phyloP scores from a whole-genome alignment of 441 rosid species.

The Euphorbia corollata region DNA sequence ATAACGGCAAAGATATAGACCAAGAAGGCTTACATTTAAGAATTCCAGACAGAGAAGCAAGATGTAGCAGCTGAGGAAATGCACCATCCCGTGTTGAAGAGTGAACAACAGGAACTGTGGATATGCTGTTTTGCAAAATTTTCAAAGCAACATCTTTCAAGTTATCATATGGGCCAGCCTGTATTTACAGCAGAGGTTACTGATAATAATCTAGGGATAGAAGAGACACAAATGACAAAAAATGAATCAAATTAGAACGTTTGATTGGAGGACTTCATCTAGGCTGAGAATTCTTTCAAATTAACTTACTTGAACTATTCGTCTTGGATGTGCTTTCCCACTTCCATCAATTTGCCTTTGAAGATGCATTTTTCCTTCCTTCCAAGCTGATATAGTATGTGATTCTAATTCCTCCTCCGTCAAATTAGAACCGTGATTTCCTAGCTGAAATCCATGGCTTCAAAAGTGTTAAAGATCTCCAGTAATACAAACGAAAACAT shows the following conservation, averaged over 20 bases:
- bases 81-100: slow-evolving; percentile 47
- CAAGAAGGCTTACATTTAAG: slow-evolving; percentile 40
- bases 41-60: slow-evolving; percentile 60
- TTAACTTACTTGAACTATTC: slow-evolving; percentile 44
- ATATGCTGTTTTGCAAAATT: slow-evolving; percentile 44
- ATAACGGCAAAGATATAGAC: slow-evolving; percentile 4
- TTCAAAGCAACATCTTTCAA: slow-evolving; percentile 48
- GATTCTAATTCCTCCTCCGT: slow-evolving; percentile 70
- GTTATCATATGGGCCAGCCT: slow-evolving; percentile 54
- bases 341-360: slow-evolving; percentile 42
- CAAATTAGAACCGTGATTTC: slow-evolving; percentile 53
- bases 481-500: slow-evolving; percentile 1
- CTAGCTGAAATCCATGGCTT: slow-evolving; percentile 39
- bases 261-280: not conserved
- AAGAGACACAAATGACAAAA: not conserved
- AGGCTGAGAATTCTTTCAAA: not conserved
- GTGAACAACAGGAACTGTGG: slow-evolving; percentile 48
- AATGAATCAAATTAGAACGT: not conserved
- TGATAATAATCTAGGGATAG: not conserved
- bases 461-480: slow-evolving; percentile 5
- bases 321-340: slow-evolving; percentile 35
- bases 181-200: slow-evolving; percentile 13
- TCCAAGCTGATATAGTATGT: slow-evolving; percentile 67
- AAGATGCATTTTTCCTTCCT: slow-evolving; percentile 46
- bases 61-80: slow-evolving; percentile 53